Conservation (phyloP, 2,329 filamentous ascomycete species). For the Talaromyces sp. region DNA sequence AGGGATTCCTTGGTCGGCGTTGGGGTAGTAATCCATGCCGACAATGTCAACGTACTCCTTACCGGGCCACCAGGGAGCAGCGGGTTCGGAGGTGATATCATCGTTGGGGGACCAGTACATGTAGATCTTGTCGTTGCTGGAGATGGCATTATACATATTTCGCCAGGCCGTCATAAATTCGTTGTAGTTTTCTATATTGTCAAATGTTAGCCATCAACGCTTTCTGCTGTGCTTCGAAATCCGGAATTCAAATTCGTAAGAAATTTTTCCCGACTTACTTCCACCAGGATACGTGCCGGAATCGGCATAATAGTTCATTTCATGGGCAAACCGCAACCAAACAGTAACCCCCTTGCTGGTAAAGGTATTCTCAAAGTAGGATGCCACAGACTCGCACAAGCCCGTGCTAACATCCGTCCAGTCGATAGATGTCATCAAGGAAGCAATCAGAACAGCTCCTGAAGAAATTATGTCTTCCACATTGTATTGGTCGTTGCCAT, state of each 20-base stretch:
- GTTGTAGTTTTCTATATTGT: neutral
- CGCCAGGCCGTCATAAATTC: constrained; percentile 2
- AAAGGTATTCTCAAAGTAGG: constrained; percentile 10
- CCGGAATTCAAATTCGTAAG: no score
- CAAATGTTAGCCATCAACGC: neutral
- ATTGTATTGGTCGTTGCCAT: constrained; percentile 10
- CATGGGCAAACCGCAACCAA: constrained; percentile 12
- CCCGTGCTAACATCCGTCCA: constrained; percentile 7
- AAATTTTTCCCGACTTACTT: neutral
- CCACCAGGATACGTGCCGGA: constrained; percentile 9
- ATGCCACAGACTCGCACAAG: constrained; percentile 1
- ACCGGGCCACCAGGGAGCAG: constrained; percentile 5
- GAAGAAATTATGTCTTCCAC: constrained; percentile 9
- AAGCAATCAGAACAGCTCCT: constrained; percentile 10
- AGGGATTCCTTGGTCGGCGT: constrained; percentile 3
- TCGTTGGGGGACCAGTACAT: constrained; percentile 9
- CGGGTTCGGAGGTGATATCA: constrained; percentile 1
- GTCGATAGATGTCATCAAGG: constrained; percentile 4
- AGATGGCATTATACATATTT: constrained; percentile 6
- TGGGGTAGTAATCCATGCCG: constrained; percentile 8
- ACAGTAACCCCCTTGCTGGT: constrained; percentile 9
- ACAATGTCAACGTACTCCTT: constrained; percentile 8
- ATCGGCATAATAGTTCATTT: constrained; percentile 12
- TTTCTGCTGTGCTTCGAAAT: no score
- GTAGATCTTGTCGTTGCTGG: constrained; percentile 9